Conservation (phyloP, 257 asterid species). For the Eustoma russellianum region DNA sequence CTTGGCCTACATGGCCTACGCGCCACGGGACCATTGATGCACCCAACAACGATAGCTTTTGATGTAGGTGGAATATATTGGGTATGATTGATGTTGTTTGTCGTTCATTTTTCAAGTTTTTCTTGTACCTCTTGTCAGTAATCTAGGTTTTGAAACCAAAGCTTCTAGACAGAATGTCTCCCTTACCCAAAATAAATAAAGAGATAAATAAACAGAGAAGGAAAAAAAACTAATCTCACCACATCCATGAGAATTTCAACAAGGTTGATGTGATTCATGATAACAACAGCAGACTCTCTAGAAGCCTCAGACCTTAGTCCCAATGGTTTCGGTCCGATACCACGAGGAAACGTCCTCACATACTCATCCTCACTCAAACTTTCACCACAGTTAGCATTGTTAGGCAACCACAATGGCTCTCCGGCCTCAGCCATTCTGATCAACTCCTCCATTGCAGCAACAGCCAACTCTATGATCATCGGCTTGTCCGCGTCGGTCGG, state of each 20-base stretch:
- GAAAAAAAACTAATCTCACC: constrained; percentile 25
- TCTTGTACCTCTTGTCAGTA: too few relatives aligned
- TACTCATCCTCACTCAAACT: constrained; percentile 64
- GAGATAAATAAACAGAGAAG: not conserved
- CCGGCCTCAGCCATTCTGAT: constrained; percentile 54
- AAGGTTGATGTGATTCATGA: constrained; percentile 73
- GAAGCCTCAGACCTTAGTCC: constrained; percentile 89
- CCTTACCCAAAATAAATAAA: not conserved
- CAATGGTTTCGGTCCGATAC: constrained; percentile 85
- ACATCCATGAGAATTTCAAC: constrained; percentile 95
- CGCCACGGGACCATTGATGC: too few relatives aligned
- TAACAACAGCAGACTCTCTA: constrained; percentile 77
- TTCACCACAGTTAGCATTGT: constrained; percentile 27
- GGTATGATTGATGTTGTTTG: too few relatives aligned
- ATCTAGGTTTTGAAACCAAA: too few relatives aligned
- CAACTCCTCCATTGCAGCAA: constrained; percentile 80
- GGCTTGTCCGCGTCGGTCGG: constrained; percentile 66
- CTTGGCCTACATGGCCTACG: too few relatives aligned
- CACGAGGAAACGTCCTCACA: constrained; percentile 60
- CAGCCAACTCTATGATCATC: constrained; percentile 61
- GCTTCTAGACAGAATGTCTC: too few relatives aligned
- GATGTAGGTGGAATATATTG: too few relatives aligned
- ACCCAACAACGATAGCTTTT: too few relatives aligned
- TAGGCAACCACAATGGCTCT: constrained; percentile 61
- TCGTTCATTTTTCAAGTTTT: too few relatives aligned